phyloP scores from a whole-genome alignment of 257 asterid genomes.

The Ocimum tenuiflorum region DNA sequence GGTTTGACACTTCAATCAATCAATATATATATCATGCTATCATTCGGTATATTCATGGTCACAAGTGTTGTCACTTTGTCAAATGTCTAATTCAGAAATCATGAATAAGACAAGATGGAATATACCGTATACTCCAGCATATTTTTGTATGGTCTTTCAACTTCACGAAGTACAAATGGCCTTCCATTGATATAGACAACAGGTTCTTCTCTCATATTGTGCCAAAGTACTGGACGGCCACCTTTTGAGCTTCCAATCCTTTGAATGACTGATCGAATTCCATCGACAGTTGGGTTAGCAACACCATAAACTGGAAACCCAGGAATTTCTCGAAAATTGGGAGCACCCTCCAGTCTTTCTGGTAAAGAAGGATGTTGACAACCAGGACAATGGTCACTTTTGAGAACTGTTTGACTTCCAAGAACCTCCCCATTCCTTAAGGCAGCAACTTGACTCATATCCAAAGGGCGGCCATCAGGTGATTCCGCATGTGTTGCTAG shows the following conservation, averaged over 20 bases:
- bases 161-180: slow-evolving; percentile 97
- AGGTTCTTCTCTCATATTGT: slow-evolving; percentile 98
- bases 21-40: background rate
- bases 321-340: slow-evolving; percentile 90
- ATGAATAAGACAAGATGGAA: slow-evolving; percentile 18
- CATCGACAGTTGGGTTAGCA: slow-evolving; percentile 89
- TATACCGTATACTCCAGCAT: slow-evolving; percentile 98
- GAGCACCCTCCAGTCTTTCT: slow-evolving; percentile 95
- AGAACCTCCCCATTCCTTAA: slow-evolving; percentile 91
- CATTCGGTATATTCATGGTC: slow-evolving; percentile 9
- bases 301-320: slow-evolving; percentile 97
- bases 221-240: slow-evolving; percentile 91
- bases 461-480: slow-evolving; percentile 61
- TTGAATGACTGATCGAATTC: slow-evolving; percentile 82
- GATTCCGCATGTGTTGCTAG: slow-evolving; percentile 36
- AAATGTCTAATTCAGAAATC: slow-evolving; percentile 20
- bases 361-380: slow-evolving; percentile 83
- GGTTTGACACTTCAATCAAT: no score
- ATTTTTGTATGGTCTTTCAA: slow-evolving; percentile 94
- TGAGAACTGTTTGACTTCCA: slow-evolving; percentile 96
- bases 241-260: slow-evolving; percentile 81
- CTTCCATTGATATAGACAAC: slow-evolving; percentile 92
- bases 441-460: slow-evolving; percentile 93
- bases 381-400: slow-evolving; percentile 96
- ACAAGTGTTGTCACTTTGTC: slow-evolving; percentile 10